A percentile compares a stretch with the other conserved stretches of the same genome.
Evolutionary conservation across 305 asterid genomes (phyloP).

Genomic region (Fraxinus sp.): DNA sequence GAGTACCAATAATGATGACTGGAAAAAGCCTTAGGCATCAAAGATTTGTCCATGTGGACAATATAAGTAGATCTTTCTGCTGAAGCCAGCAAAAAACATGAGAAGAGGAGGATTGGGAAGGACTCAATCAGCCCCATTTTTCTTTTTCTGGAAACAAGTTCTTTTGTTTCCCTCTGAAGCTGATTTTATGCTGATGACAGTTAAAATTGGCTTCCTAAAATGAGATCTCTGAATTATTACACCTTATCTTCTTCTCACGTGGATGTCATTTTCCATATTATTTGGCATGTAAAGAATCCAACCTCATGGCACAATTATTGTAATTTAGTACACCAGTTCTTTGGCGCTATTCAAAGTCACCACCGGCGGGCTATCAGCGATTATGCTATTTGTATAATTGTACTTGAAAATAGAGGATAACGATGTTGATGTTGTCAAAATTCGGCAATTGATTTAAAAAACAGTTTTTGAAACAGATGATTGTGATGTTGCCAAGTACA

Average conservation of each 20-base stretch:
- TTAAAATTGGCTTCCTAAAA: not conserved
- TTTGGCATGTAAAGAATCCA: not conserved
- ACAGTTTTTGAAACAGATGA: not conserved
- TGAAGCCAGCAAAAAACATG: slow-evolving; percentile 9
- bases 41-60: slow-evolving; percentile 32
- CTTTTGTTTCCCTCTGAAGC: not conserved
- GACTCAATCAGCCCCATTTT: slow-evolving; percentile 2
- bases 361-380: not conserved
- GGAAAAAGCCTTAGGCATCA: slow-evolving; percentile 42
- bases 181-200: not conserved
- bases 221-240: not conserved
- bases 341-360: not conserved
- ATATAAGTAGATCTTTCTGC: slow-evolving; percentile 30
- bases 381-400: not conserved
- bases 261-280: not conserved
- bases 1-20: slow-evolving; percentile 42
- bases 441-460: not conserved
- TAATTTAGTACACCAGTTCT: not conserved
- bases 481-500: not conserved
- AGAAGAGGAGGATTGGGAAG: not conserved
- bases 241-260: not conserved
- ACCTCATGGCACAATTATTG: not conserved
- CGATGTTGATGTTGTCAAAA: not conserved
- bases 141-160: not conserved
- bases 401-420: not conserved